phyloP scores from a whole-genome alignment of 495 filamentous ascomycete genomes.

The Aspergillus baeticus region DNA sequence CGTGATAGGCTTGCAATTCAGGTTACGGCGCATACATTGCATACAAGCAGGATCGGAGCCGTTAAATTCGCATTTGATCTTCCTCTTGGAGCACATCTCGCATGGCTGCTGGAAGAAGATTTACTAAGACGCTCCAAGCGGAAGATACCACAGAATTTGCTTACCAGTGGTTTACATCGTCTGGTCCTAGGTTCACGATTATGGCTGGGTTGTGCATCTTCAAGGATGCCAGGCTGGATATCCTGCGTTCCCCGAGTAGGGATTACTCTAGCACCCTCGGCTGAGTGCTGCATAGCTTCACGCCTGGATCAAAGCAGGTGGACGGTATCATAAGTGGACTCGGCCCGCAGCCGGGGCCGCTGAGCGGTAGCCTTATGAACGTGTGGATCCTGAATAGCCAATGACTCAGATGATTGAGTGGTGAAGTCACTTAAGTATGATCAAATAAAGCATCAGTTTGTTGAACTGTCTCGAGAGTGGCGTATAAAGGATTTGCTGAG shows the following conservation, averaged over 20 bases:
- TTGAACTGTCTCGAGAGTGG: neutral
- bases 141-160: constrained; percentile 5
- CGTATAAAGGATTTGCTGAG: neutral
- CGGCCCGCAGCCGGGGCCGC: constrained; percentile 10
- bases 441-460: neutral
- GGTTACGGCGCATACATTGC: constrained; percentile 92
- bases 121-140: constrained; percentile 14
- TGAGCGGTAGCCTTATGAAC: neutral
- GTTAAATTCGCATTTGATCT: constrained; percentile 95
- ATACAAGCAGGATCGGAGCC: constrained; percentile 67
- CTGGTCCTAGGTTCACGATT: constrained; percentile 11
- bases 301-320: neutral
- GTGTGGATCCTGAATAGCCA: neutral
- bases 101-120: constrained; percentile 62
- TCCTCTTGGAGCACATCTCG: constrained; percentile 95
- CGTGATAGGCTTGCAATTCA: constrained; percentile 84
- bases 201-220: constrained; percentile 9
- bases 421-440: neutral
- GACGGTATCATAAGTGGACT: constrained; percentile 12
- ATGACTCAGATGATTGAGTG: neutral
- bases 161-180: constrained; percentile 29
- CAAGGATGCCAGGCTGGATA: neutral
- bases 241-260: constrained; percentile 9
- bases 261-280: constrained; percentile 3
- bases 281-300: constrained; percentile 19